These are phyloP conservation scores for Cornus florida DNA, from an alignment of 148 eudicot genomes.

Conservation along the genomic window DNA sequence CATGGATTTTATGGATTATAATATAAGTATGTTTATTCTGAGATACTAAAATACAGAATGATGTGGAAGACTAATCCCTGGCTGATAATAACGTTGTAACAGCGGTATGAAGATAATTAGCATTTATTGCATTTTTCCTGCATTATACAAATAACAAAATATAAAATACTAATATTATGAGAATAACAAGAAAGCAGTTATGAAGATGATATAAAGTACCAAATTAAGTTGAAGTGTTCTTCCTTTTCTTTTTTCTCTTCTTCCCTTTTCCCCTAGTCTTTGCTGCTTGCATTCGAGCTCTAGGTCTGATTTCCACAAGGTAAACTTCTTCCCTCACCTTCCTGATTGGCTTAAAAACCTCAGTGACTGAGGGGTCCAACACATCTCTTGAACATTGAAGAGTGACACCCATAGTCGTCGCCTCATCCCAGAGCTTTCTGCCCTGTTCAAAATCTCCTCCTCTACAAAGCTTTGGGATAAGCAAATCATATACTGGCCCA, in stretches of 20 bases:
- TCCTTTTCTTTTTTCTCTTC: conserved; percentile 25
- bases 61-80: conserved; percentile 1
- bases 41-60: not conserved
- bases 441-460: conserved; percentile 54
- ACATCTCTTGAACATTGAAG: conserved; percentile 46
- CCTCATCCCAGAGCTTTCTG: conserved; percentile 63
- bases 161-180: not conserved
- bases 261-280: conserved; percentile 21
- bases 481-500: conserved; percentile 59
- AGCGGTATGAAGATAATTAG: not conserved
- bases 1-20: too few relatives aligned
- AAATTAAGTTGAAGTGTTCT: not conserved
- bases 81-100: not conserved
- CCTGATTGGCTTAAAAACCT: conserved; percentile 45
- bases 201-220: not conserved
- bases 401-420: conserved; percentile 40
- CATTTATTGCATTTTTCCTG: not conserved
- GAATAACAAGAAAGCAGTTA: not conserved
- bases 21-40: too few relatives aligned
- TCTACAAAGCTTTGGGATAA: conserved; percentile 61
- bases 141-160: not conserved
- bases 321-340: conserved; percentile 27
- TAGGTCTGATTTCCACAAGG: conserved; percentile 7
- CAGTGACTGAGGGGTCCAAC: conserved; percentile 50
- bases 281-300: conserved; percentile 11